phyloP scores from a whole-genome alignment of 179 eudicot species.

The Amaranthus tricolor region DNA sequence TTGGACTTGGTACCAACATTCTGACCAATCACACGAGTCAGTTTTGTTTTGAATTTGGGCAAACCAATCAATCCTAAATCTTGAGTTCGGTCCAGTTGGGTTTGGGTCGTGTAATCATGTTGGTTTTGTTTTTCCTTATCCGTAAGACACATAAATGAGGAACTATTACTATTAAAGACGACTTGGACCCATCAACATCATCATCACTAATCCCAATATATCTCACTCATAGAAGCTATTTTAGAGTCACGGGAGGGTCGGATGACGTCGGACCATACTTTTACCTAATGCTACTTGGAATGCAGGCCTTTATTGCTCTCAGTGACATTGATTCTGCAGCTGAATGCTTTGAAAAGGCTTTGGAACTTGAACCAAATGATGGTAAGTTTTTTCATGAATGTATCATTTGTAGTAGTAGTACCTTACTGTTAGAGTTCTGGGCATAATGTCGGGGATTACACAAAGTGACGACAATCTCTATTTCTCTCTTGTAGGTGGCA shows the following conservation, averaged over 20 bases:
- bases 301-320: conserved; percentile 72
- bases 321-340: conserved; percentile 71
- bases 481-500: conserved; percentile 40
- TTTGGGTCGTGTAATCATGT: background rate
- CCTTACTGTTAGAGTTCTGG: background rate
- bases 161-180: background rate
- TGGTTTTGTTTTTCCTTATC: background rate
- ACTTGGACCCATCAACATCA: too few relatives aligned
- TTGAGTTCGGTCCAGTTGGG: too few relatives aligned
- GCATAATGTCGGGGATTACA: background rate
- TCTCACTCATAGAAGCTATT: too few relatives aligned
- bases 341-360: conserved; percentile 64
- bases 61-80: too few relatives aligned
- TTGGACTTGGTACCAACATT: too few relatives aligned
- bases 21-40: too few relatives aligned
- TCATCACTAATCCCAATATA: too few relatives aligned
- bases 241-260: too few relatives aligned
- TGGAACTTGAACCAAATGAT: conserved; percentile 72
- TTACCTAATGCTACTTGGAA: background rate
- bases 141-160: background rate
- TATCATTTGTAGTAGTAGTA: background rate
- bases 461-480: conserved; percentile 4
- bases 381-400: conserved; percentile 31
- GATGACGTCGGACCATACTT: background rate
- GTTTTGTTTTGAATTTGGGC: too few relatives aligned